phyloP scores from a whole-genome alignment of 2,329 filamentous ascomycete species.

The Trichoderma oligosporum region DNA sequence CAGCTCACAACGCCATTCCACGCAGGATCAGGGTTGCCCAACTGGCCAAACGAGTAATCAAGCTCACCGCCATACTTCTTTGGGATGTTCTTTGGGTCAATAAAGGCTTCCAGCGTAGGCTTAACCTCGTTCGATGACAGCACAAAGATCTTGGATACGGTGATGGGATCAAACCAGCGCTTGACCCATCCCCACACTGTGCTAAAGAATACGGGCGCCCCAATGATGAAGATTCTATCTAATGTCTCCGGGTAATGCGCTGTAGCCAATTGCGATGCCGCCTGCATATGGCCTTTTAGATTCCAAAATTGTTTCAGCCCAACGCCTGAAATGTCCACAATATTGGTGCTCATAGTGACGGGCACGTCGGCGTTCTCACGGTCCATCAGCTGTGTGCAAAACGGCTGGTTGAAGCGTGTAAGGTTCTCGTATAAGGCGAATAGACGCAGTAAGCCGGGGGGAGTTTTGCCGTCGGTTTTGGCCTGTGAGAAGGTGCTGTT shows the following conservation, averaged over 20 bases:
- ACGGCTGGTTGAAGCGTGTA: slow-evolving; percentile 78
- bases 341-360: slow-evolving; percentile 88
- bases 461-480: slow-evolving; percentile 61
- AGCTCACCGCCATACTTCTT: slow-evolving; percentile 85
- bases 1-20: slow-evolving; percentile 50
- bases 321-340: slow-evolving; percentile 86
- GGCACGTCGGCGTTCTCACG: slow-evolving; percentile 74
- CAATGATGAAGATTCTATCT: slow-evolving; percentile 67
- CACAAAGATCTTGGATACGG: slow-evolving; percentile 94
- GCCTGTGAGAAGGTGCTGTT: slow-evolving; percentile 57
- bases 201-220: slow-evolving; percentile 84
- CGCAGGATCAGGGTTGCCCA: slow-evolving; percentile 66
- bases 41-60: slow-evolving; percentile 74
- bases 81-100: slow-evolving; percentile 78
- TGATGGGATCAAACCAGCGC: slow-evolving; percentile 91
- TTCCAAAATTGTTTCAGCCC: slow-evolving; percentile 96
- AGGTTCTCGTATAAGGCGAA: slow-evolving; percentile 94
- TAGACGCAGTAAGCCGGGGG: slow-evolving; percentile 74
- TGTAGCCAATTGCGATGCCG: slow-evolving; percentile 80
- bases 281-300: slow-evolving; percentile 88
- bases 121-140: slow-evolving; percentile 69
- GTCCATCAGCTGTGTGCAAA: slow-evolving; percentile 72
- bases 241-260: slow-evolving; percentile 94
- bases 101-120: slow-evolving; percentile 73
- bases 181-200: slow-evolving; percentile 95